These are phyloP conservation scores for Byssoonygena ceratinophila DNA, from an alignment of 2,329 filamentous ascomycete genomes.

Conservation along the genomic window DNA sequence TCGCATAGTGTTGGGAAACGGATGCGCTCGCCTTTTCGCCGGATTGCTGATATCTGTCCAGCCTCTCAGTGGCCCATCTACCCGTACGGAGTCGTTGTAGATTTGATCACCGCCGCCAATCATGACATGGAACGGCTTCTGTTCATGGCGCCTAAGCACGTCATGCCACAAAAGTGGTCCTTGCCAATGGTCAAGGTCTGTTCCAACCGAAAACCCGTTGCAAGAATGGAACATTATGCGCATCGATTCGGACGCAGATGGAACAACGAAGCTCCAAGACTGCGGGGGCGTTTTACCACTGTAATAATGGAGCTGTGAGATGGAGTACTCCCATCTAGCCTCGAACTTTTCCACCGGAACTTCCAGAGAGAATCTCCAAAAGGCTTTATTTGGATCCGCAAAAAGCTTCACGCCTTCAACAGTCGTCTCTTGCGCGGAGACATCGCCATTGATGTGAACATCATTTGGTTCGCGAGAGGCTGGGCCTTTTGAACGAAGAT, in stretches of 20 bases:
- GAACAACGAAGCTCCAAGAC: conserved; percentile 46
- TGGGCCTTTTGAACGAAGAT: conserved; percentile 31
- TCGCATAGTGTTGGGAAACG: conserved; percentile 56
- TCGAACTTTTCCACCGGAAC: conserved; percentile 62
- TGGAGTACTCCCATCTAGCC: conserved; percentile 65
- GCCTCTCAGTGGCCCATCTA: conserved; percentile 63
- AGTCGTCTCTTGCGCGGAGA: conserved; percentile 19
- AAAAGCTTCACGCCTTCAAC: conserved; percentile 48
- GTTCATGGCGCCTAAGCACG: conserved; percentile 49
- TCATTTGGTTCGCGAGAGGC: conserved; percentile 15
- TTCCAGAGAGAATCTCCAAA: conserved; percentile 49
- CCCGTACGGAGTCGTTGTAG: conserved; percentile 68
- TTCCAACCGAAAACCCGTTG: conserved; percentile 58
- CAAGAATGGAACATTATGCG: conserved; percentile 60
- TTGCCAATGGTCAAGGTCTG: conserved; percentile 52
- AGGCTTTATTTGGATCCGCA: conserved; percentile 48
- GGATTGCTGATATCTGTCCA: conserved; percentile 55
- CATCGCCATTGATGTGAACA: conserved; percentile 15
- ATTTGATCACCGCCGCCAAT: conserved; percentile 87
- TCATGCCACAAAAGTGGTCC: conserved; percentile 56
- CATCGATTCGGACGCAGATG: conserved; percentile 53
- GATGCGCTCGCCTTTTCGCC: conserved; percentile 47
- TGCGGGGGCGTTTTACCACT: conserved; percentile 46
- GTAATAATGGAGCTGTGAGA: conserved; percentile 55
- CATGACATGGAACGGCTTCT: conserved; percentile 56